Evolutionary conservation across 805 yeast species (phyloP), one percentile per base, ranked within the genome.

Genomic region (Suhomyces xylopsoci): DNA sequence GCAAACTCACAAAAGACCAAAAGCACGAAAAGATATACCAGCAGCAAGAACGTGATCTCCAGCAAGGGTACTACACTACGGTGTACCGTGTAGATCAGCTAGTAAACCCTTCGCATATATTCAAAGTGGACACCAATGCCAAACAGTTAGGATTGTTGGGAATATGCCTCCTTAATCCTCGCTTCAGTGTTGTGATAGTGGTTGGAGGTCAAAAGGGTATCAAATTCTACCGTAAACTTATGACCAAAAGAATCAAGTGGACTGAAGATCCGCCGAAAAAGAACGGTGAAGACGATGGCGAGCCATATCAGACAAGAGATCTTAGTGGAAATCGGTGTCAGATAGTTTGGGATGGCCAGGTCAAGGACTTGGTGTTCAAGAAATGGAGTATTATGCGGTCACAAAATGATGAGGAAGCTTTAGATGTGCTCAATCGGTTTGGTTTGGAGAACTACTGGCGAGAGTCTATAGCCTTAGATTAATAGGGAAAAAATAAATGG

Each of bases 121-220:
- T 74, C 68, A 88, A 91, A 62, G 79, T 92, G 7, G 92, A 90
- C 61, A 81, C 80, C 55, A 90, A 90, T 66, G 96, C 97, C 1
- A 83, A 83, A 57, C 93, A 93, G 63, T 65, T 83, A 47, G 79
- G 74, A 1, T 67, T 92, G 24, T 75, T 73, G 2, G 99, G 99
- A 0, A 73, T 82, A 24, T 78, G 85, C 52, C 61, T 85, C 3
- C 64, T 75, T 2, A 65, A 79, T 20, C 70, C 76, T 1, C 67
- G 59, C 14, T 78, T 82, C 55, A 81, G 81, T 40, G 62, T 92
- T 41, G 77, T 93, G 0, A 73, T 93, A 2, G 86, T 83, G 1
- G 93, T 89, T 60, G 97, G 97, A 0, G 85, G 87, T 0, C 79
- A 73, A 30, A 83, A 83, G 55, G 74, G 83, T 36, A 68, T 88